phyloP scores from a whole-genome alignment of 2,329 filamentous ascomycete genomes.

The Graphilbum sp. region DNA sequence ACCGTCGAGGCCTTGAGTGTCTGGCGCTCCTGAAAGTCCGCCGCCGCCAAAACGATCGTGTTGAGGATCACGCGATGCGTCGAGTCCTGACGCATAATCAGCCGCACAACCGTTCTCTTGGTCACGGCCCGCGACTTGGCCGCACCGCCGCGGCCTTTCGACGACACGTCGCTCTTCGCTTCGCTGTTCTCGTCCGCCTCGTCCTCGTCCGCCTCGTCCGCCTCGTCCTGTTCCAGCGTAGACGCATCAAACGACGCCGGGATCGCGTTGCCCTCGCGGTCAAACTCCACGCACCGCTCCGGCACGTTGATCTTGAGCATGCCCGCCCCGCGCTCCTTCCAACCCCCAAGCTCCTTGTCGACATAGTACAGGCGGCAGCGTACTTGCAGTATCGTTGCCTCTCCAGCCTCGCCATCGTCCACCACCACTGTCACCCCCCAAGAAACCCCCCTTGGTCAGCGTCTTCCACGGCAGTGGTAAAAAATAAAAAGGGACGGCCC shows the following conservation, averaged over 20 bases:
- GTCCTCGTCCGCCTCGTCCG: conserved; percentile 10
- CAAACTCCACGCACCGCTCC: conserved; percentile 35
- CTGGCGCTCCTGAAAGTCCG: conserved; percentile 65
- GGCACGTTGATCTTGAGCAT: conserved; percentile 72
- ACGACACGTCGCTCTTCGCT: neutral
- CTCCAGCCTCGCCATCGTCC: conserved; percentile 76
- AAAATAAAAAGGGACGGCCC: neutral
- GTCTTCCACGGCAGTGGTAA: neutral
- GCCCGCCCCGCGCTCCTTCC: conserved; percentile 81
- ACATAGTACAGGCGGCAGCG: conserved; percentile 78
- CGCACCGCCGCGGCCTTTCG: neutral
- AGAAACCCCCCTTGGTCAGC: too few relatives aligned
- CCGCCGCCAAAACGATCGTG: conserved; percentile 59
- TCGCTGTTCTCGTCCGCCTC: conserved; percentile 1
- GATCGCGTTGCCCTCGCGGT: conserved; percentile 19
- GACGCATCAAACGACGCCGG: conserved; percentile 11
- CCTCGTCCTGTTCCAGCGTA: conserved; percentile 8
- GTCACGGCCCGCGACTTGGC: neutral
- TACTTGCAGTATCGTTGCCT: conserved; percentile 40
- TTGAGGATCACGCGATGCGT: conserved; percentile 79
- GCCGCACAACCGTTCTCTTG: conserved; percentile 40
- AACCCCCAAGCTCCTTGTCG: conserved; percentile 49
- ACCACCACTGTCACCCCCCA: conserved; percentile 53
- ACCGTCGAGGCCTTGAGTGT: conserved; percentile 56
- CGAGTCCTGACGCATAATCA: conserved; percentile 84